phyloP scores from a whole-genome alignment of 2,329 filamentous ascomycete species.

The Parafenestella ontariensis region DNA sequence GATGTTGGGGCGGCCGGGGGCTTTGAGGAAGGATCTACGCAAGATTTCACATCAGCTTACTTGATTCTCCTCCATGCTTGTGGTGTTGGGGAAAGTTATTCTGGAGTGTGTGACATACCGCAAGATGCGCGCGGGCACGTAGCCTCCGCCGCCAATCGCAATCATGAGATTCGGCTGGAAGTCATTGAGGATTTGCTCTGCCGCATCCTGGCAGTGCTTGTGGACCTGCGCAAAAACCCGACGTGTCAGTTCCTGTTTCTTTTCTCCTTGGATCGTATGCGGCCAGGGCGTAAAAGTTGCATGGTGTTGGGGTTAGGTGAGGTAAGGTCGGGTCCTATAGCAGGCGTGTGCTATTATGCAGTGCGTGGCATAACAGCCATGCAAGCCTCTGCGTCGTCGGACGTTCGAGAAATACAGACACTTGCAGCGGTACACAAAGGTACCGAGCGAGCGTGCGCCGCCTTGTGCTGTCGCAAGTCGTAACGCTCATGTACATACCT shows the following conservation, averaged over 20 bases:
- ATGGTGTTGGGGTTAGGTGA: not conserved
- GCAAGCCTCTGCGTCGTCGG: not conserved
- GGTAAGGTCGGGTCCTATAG: not conserved
- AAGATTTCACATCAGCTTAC: slow-evolving; percentile 11
- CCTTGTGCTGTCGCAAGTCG: slow-evolving; percentile 12
- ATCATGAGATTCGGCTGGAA: slow-evolving; percentile 97
- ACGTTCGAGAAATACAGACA: slow-evolving; percentile 4
- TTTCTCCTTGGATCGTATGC: not conserved
- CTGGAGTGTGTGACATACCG: slow-evolving; percentile 59
- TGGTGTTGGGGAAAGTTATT: not conserved
- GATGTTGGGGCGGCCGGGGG: slow-evolving; percentile 86
- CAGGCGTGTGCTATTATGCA: not conserved
- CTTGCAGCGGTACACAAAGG: slow-evolving; percentile 12
- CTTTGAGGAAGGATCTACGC: slow-evolving; percentile 84
- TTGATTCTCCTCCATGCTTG: not conserved
- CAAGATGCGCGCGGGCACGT: slow-evolving; percentile 94
- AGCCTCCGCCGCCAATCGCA: slow-evolving; percentile 96
- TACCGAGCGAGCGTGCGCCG: slow-evolving; percentile 7
- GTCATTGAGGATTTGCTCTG: slow-evolving; percentile 78
- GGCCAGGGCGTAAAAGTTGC: not conserved
- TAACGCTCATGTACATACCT: slow-evolving; percentile 42
- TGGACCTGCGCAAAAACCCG: slow-evolving; percentile 73
- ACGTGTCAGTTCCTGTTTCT: slow-evolving; percentile 13
- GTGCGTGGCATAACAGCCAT: not conserved
- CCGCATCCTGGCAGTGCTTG: slow-evolving; percentile 92